These are phyloP conservation scores for Candida easanensis DNA, from an alignment of 805 yeast species.

Conservation along the genomic window DNA sequence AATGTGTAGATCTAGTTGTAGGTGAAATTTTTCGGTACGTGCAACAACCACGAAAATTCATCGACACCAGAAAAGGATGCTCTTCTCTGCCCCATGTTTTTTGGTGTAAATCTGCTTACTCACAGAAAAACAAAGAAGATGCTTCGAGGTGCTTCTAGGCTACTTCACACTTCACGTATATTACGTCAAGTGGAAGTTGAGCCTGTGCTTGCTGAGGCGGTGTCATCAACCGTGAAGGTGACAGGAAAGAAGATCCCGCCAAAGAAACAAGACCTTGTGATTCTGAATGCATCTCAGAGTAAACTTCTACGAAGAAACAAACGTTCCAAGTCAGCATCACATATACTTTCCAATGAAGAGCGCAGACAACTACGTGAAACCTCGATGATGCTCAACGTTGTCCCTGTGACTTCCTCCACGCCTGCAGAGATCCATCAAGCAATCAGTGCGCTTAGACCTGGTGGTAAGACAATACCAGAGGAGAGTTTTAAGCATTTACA, in stretches of 20 bases:
- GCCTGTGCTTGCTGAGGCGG: background rate
- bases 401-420: slow-evolving; percentile 1
- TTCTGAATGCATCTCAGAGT: slow-evolving; percentile 23
- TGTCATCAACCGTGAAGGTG: slow-evolving; percentile 9
- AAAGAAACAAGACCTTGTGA: slow-evolving; percentile 22
- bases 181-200: slow-evolving; percentile 3
- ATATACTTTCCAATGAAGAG: slow-evolving; percentile 1
- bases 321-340: background rate
- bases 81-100: too few species aligned
- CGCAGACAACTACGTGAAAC: slow-evolving; percentile 7
- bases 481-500: slow-evolving; percentile 20
- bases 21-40: background rate
- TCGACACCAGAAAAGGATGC: background rate
- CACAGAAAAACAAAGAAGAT: background rate
- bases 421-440: slow-evolving; percentile 8
- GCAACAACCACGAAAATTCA: background rate
- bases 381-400: slow-evolving; percentile 9
- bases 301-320: slow-evolving; percentile 12
- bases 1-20: background rate
- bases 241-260: slow-evolving; percentile 26
- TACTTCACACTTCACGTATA: slow-evolving; percentile 7
- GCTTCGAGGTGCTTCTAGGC: slow-evolving; percentile 3
- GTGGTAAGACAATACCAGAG: slow-evolving; percentile 14
- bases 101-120: too few species aligned
- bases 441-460: slow-evolving; percentile 18